Evolutionary conservation across 805 yeast genomes (phyloP).

Genomic region (Saturnispora silvae): DNA sequence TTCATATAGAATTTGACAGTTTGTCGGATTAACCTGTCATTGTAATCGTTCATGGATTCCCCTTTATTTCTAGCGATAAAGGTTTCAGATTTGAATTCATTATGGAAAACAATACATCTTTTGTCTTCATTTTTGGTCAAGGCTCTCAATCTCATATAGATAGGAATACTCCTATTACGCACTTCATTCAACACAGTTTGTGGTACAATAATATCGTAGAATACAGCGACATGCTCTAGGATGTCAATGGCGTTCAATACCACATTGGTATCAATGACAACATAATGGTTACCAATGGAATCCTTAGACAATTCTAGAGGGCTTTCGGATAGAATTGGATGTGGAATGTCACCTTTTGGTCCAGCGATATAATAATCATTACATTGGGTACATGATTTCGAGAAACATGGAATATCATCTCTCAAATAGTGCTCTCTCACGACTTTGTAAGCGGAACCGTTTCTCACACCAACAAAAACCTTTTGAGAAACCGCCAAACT

Average conservation of each 20-base stretch:
- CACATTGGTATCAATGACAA: constrained; percentile 81
- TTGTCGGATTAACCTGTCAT: constrained; percentile 80
- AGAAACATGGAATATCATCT: constrained; percentile 85
- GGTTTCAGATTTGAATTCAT: constrained; percentile 74
- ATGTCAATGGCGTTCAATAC: constrained; percentile 83
- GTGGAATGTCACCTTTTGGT: constrained; percentile 57
- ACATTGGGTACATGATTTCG: constrained; percentile 60
- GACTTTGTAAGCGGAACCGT: constrained; percentile 82
- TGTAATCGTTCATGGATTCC: constrained; percentile 79
- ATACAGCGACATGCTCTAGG: constrained; percentile 63
- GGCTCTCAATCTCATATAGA: constrained; percentile 73
- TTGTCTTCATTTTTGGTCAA: constrained; percentile 68
- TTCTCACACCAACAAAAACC: constrained; percentile 83
- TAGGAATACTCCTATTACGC: constrained; percentile 74
- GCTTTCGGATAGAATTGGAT: constrained; percentile 49
- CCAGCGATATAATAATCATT: constrained; percentile 42
- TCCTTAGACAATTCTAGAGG: constrained; percentile 40
- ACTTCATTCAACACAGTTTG: constrained; percentile 94
- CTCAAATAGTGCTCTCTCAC: constrained; percentile 92
- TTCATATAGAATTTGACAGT: constrained; percentile 59
- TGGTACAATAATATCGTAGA: constrained; percentile 87
- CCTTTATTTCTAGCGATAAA: constrained; percentile 48
- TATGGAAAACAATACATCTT: constrained; percentile 84
- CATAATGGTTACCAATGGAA: constrained; percentile 60
- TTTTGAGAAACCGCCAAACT: constrained; percentile 69